Conservation (phyloP, 2,329 filamentous ascomycete genomes). For the Penicillium sp. region DNA sequence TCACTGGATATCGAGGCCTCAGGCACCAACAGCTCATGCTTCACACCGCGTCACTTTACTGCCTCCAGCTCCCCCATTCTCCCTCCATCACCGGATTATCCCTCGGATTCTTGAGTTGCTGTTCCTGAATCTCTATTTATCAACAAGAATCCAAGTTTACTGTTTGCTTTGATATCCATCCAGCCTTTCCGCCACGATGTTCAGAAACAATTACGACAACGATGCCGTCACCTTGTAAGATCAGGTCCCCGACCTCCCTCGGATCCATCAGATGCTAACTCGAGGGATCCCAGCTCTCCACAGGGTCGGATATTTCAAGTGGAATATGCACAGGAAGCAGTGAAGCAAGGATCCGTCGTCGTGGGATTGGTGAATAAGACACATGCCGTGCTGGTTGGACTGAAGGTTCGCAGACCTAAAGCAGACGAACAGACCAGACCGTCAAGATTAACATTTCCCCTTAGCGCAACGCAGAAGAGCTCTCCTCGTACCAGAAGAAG, state of each 20-base stretch:
- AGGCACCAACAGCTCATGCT: conserved; percentile 23
- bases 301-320: conserved; percentile 99
- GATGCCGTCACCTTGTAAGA: conserved; percentile 94
- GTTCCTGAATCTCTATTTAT: conserved; percentile 8
- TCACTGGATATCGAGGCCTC: conserved; percentile 21
- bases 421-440: background rate
- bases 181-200: conserved; percentile 57
- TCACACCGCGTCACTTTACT: conserved; percentile 32
- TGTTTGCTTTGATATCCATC: conserved; percentile 6
- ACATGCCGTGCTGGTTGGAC: conserved; percentile 85
- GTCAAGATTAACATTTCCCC: conserved; percentile 1
- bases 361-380: conserved; percentile 97
- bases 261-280: conserved; percentile 16
- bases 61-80: conserved; percentile 23
- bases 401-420: conserved; percentile 61
- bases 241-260: conserved; percentile 20
- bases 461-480: conserved; percentile 95
- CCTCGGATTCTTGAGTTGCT: conserved; percentile 13
- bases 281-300: conserved; percentile 60
- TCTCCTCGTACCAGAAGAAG: conserved; percentile 99
- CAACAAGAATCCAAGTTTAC: conserved; percentile 4
- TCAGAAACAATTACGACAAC: conserved; percentile 99
- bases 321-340: conserved; percentile 95
- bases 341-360: conserved; percentile 97
- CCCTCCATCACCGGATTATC: conserved; percentile 13